phyloP scores from a whole-genome alignment of 2,329 filamentous ascomycete genomes.

The Exutisphaerella laricina region DNA sequence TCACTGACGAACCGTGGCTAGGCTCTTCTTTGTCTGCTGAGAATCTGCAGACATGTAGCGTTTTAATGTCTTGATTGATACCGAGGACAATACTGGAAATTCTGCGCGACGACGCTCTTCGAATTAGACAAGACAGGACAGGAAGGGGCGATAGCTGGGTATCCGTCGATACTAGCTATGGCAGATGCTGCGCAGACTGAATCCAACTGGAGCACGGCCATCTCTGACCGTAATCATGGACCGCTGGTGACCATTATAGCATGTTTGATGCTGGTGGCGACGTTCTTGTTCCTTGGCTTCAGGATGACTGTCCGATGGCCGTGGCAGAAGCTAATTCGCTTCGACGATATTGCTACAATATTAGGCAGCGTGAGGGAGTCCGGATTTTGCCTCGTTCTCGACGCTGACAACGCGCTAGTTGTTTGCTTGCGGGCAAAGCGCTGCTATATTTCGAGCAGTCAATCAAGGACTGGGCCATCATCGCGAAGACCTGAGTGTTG shows the following conservation, averaged over 20 bases:
- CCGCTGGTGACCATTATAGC: slow-evolving; percentile 12
- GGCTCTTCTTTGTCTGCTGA: no score
- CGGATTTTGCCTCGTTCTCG: background rate
- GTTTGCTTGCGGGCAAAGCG: slow-evolving; percentile 10
- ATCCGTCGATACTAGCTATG: background rate
- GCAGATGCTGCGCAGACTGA: background rate
- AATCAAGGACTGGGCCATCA: slow-evolving; percentile 12
- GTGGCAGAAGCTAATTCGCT: slow-evolving; percentile 13
- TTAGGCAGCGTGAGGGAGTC: slow-evolving; percentile 10
- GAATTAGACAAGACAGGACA: background rate
- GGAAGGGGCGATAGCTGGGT: background rate
- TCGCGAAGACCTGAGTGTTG: background rate
- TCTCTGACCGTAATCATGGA: slow-evolving; percentile 10
- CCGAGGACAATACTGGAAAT: no score
- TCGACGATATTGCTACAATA: slow-evolving; percentile 12
- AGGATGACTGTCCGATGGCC: slow-evolving; percentile 16
- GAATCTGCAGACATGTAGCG: no score
- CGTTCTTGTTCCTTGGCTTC: slow-evolving; percentile 12
- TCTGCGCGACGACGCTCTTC: no score
- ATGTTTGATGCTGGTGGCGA: slow-evolving; percentile 14
- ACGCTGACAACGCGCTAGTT: slow-evolving; percentile 5
- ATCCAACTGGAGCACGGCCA: slow-evolving; percentile 10
- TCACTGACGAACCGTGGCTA: no score
- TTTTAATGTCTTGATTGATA: no score
- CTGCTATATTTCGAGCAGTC: slow-evolving; percentile 11